phyloP scores from a whole-genome alignment of 257 asterid species.

The Solanum virginianum region DNA sequence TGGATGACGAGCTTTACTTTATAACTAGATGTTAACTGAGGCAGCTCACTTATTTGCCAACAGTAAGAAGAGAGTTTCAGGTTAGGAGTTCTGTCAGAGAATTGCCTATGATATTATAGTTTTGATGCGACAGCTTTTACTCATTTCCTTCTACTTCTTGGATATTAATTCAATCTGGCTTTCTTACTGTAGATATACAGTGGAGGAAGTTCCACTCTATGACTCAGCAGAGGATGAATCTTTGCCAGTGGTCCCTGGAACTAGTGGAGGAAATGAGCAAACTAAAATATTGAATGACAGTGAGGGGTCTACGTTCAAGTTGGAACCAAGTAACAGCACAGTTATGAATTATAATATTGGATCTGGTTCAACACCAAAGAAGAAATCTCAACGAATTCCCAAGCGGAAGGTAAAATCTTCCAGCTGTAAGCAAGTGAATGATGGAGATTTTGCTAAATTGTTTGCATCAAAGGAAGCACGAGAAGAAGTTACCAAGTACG shows the following conservation, averaged over 20 bases:
- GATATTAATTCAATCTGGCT: background rate
- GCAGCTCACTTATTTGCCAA: background rate
- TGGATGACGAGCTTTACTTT: background rate
- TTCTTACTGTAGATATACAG: conserved; percentile 51
- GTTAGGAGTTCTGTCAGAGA: background rate
- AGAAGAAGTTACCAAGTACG: conserved; percentile 54
- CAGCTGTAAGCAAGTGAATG: conserved; percentile 35
- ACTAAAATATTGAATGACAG: conserved; percentile 11
- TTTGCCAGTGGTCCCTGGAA: conserved; percentile 18
- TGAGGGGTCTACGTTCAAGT: conserved; percentile 14
- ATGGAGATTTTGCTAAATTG: conserved; percentile 43
- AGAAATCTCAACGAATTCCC: conserved; percentile 31
- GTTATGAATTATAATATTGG: conserved; percentile 41
- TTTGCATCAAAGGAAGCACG: conserved; percentile 59
- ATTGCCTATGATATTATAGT: background rate
- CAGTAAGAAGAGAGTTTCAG: background rate
- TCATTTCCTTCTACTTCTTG: background rate
- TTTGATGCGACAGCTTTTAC: background rate
- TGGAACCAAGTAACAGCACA: conserved; percentile 41
- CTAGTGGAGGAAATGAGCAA: conserved; percentile 13
- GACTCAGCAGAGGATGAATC: conserved; percentile 96
- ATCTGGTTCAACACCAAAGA: conserved; percentile 38
- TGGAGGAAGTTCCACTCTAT: conserved; percentile 78
- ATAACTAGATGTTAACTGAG: background rate
- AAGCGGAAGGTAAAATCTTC: conserved; percentile 33